Evolutionary conservation across 768 basidiomycete species (phyloP).

Genomic region (Podaxis mareebaensis): DNA sequence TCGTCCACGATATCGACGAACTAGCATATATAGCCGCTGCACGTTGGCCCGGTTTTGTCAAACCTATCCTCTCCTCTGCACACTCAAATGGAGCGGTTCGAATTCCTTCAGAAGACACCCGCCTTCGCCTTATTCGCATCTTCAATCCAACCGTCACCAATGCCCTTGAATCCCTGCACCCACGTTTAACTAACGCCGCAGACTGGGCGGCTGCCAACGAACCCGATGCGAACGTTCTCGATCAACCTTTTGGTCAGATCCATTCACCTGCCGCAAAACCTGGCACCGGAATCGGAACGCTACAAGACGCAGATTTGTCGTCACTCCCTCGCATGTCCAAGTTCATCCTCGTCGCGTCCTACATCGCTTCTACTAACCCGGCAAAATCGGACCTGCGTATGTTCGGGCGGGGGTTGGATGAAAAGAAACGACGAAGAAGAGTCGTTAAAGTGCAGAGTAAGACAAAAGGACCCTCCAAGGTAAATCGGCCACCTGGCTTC

Average conservation of each 20-base stretch:
- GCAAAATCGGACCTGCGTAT: slow-evolving; percentile 76
- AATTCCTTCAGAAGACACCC: slow-evolving; percentile 54
- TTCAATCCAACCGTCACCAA: slow-evolving; percentile 63
- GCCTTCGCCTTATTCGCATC: slow-evolving; percentile 63
- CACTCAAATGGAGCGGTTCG: slow-evolving; percentile 19
- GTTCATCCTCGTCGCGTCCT: slow-evolving; percentile 75
- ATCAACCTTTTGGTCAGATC: slow-evolving; percentile 26
- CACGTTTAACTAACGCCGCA: slow-evolving; percentile 62
- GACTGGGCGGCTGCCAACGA: slow-evolving; percentile 61
- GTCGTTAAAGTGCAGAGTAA: slow-evolving; percentile 36
- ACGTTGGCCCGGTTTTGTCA: slow-evolving; percentile 78
- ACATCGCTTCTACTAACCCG: slow-evolving; percentile 85
- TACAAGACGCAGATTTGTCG: slow-evolving; percentile 23
- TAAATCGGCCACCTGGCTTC: slow-evolving; percentile 13
- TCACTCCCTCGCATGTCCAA: slow-evolving; percentile 68
- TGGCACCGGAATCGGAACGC: neutral
- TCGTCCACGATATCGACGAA: slow-evolving; percentile 67
- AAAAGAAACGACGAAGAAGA: slow-evolving; percentile 57
- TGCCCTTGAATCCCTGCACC: slow-evolving; percentile 69
- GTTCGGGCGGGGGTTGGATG: slow-evolving; percentile 76
- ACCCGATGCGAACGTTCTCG: slow-evolving; percentile 43
- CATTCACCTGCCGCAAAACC: slow-evolving; percentile 2
- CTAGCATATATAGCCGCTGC: slow-evolving; percentile 76
- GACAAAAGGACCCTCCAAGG: slow-evolving; percentile 48
- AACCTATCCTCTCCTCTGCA: slow-evolving; percentile 48